phyloP scores from a whole-genome alignment of 305 asterid species.

The Rubia balearica region DNA sequence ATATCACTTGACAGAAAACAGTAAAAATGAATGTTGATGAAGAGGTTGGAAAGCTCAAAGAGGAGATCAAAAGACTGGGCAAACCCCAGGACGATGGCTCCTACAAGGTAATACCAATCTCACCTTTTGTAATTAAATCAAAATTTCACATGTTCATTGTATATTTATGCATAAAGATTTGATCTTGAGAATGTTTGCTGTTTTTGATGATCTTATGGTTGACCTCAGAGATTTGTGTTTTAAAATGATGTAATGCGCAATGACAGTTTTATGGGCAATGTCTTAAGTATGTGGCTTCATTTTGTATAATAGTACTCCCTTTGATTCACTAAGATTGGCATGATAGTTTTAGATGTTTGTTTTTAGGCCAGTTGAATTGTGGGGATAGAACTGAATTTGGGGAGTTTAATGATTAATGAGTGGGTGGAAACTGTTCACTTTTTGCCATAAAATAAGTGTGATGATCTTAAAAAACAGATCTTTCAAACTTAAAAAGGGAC shows the following conservation, averaged over 20 bases:
- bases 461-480: too few species aligned
- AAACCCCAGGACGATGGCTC: slow-evolving; percentile 79
- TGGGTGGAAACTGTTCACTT: too few species aligned
- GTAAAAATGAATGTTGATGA: slow-evolving; percentile 78
- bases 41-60: slow-evolving; percentile 72
- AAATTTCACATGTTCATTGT: background rate
- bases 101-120: slow-evolving; percentile 45
- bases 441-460: too few species aligned
- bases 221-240: too few species aligned
- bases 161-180: background rate
- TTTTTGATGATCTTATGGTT: background rate
- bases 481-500: too few species aligned
- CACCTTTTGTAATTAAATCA: background rate
- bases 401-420: too few species aligned
- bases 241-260: too few species aligned
- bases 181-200: background rate
- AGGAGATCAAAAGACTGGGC: slow-evolving; percentile 85
- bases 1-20: background rate
- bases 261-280: background rate
- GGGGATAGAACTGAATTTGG: too few species aligned
- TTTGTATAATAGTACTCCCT: background rate
- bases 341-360: too few species aligned
- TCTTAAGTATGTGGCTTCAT: background rate
- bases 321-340: too few species aligned
- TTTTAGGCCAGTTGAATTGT: too few species aligned